Evolutionary conservation across 2,329 filamentous ascomycete species (phyloP), one percentile per base, ranked within the genome.

Genomic region (Emergomyces pasteurianus): DNA sequence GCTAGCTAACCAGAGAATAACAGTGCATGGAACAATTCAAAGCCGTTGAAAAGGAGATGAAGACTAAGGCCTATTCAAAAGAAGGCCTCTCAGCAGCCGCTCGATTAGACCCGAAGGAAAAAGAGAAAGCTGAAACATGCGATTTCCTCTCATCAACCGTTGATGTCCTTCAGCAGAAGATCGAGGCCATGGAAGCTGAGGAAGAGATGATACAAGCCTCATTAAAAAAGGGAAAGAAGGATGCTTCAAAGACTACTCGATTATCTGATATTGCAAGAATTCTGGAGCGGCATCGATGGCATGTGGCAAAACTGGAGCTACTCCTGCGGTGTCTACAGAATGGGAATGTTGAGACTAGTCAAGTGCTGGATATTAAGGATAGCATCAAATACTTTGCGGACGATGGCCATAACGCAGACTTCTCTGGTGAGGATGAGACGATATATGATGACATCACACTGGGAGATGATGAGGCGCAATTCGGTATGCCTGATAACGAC

Each of bases 1-100:
- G 10, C 21, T 49, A 31, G 60, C 62, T 68, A 58, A 58, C 61
- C 59, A 58, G 52, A 49, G 58, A 58, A 64, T 62, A 69, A 58
- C 66, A 78, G 73, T 77, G 74, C 78, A 99, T 99, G 94, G 94
- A 99, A 78, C 91, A 90, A 71, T 99, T 99, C 84, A 99, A 99
- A 80, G 92, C 92, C n/a, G 94, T 99, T 59, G 94, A 99, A 77
- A 99, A 99, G 81, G 94, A 96, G 71, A 97, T 99, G 94, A 99
- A 99, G 81, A 99, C 94, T 61, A 99, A 99, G 77, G 94, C 94
- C 63, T 99, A 96, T 78, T 97, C 94, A 64, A 97, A 99, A 80
- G 94, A 97, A 77, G 94, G 94, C 52, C 79, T 99, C 66, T 94
- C 90, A 65, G 89, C 92, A 58, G 90, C 91, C 31, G 87, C 90